A percentile compares a stretch with the other conserved stretches of the same genome.
These are phyloP conservation scores for Raffaelea albimanens DNA, from an alignment of 2,329 filamentous ascomycete genomes.

Conservation along the genomic window DNA sequence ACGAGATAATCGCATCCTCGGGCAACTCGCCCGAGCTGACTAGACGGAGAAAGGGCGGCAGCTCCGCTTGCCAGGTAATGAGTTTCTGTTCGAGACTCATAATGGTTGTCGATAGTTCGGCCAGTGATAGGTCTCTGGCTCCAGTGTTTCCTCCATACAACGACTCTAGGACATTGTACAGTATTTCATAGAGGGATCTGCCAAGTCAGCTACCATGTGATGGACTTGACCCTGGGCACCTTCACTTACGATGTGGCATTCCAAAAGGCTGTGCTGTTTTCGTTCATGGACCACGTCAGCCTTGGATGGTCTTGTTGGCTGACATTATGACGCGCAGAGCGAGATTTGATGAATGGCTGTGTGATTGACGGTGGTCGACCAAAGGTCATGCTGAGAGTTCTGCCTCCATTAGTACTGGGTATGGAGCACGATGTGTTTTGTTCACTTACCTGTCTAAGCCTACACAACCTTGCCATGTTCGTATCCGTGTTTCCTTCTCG, in stretches of 20 bases:
- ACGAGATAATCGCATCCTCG: conserved; percentile 4
- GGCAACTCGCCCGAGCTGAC: conserved; percentile 5
- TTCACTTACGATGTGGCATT: conserved; percentile 15
- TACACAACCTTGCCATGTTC: conserved; percentile 40
- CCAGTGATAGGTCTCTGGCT: not conserved
- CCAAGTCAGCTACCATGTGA: too few species aligned
- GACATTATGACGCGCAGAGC: conserved; percentile 20
- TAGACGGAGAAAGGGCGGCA: conserved; percentile 19
- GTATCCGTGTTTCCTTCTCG: conserved; percentile 35
- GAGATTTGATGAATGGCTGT: conserved; percentile 29
- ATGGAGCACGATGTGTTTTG: not conserved
- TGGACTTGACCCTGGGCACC: too few species aligned
- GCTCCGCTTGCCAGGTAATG: conserved; percentile 23
- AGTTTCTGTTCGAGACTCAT: conserved; percentile 29
- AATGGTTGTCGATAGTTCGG: conserved; percentile 11
- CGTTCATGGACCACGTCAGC: not conserved
- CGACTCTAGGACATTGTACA: not conserved
- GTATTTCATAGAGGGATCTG: not conserved
- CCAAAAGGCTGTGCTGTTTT: conserved; percentile 16
- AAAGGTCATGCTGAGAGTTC: conserved; percentile 40
- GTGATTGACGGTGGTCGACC: conserved; percentile 37
- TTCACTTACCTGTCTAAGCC: conserved; percentile 30
- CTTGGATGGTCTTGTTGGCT: not conserved
- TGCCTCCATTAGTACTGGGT: conserved; percentile 13
- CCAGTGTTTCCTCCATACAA: too few species aligned